Conservation (phyloP, 2,329 filamentous ascomycete species). For the Fusarium setosum region DNA sequence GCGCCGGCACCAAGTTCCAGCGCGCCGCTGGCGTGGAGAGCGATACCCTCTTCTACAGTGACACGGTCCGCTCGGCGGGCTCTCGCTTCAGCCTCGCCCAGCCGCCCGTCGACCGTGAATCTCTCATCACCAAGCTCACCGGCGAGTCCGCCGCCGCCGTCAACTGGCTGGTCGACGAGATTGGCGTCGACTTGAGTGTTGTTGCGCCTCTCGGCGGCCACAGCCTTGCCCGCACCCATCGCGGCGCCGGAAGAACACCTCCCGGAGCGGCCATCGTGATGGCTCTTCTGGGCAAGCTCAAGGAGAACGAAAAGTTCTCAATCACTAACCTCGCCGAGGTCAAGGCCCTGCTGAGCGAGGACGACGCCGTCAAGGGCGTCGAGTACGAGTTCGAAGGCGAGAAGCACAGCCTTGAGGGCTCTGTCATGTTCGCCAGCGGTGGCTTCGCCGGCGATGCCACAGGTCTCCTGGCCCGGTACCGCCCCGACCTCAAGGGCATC, state of each 20-base stretch:
- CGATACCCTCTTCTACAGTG: constrained; percentile 61
- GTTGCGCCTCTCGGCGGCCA: constrained; percentile 72
- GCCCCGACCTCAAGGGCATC: constrained; percentile 68
- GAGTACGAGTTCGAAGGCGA: constrained; percentile 55
- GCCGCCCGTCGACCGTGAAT: constrained; percentile 49
- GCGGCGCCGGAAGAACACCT: constrained; percentile 65
- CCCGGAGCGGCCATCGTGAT: constrained; percentile 70
- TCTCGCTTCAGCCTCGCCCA: constrained; percentile 44
- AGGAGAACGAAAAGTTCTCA: constrained; percentile 60
- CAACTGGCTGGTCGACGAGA: constrained; percentile 66
- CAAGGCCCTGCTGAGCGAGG: constrained; percentile 56
- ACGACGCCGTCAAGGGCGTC: constrained; percentile 60
- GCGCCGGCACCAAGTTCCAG: constrained; percentile 69
- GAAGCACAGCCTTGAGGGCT: constrained; percentile 52
- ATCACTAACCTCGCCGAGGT: constrained; percentile 65
- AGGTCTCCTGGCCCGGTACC: constrained; percentile 65
- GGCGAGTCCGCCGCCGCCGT: constrained; percentile 60
- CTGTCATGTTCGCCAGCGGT: constrained; percentile 70
- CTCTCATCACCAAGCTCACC: constrained; percentile 61
- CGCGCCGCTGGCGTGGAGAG: constrained; percentile 46
- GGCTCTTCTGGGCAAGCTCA: constrained; percentile 63
- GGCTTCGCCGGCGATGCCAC: constrained; percentile 72
- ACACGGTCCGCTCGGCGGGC: constrained; percentile 69
- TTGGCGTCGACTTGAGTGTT: constrained; percentile 67
- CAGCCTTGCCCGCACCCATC: constrained; percentile 57